These are phyloP conservation scores for Cruciata laevipes DNA, from an alignment of 257 asterid genomes.

Conservation along the genomic window DNA sequence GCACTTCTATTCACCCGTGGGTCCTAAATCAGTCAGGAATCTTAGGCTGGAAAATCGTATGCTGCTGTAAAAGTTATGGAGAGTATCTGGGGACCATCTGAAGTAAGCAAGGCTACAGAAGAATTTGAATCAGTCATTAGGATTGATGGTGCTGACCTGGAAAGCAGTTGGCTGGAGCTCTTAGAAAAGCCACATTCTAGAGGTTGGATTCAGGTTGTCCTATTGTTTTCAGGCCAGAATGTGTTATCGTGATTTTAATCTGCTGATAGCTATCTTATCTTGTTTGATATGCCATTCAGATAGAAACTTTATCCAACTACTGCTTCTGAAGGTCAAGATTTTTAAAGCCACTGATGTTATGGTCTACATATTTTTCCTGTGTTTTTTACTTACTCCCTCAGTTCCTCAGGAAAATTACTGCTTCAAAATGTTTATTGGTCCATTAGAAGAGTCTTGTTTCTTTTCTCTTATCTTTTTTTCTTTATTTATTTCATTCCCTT, in stretches of 20 bases:
- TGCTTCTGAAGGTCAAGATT: background rate
- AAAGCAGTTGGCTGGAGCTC: constrained; percentile 77
- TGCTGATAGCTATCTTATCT: background rate
- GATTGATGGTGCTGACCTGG: constrained; percentile 62
- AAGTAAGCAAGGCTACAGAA: constrained; percentile 59
- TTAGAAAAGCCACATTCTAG: constrained; percentile 77
- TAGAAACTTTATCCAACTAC: background rate
- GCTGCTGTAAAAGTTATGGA: constrained; percentile 62
- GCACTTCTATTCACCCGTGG: constrained; percentile 9
- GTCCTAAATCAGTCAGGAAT: constrained; percentile 12
- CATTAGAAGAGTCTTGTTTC: background rate
- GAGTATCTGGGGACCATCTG: constrained; percentile 60
- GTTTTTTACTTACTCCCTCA: background rate
- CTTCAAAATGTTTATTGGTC: background rate
- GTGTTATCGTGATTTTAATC: constrained; percentile 10
- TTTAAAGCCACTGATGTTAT: background rate
- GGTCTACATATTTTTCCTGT: background rate
- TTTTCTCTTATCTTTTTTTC: no score
- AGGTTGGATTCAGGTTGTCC: constrained; percentile 65
- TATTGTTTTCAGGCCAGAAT: constrained; percentile 20
- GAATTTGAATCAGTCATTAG: constrained; percentile 61
- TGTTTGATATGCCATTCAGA: background rate
- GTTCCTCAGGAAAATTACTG: background rate
- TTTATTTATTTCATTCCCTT: background rate
- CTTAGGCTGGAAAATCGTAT: constrained; percentile 57